phyloP scores from a whole-genome alignment of 768 basidiomycete genomes.

The Rhizopogon vulgaris region DNA sequence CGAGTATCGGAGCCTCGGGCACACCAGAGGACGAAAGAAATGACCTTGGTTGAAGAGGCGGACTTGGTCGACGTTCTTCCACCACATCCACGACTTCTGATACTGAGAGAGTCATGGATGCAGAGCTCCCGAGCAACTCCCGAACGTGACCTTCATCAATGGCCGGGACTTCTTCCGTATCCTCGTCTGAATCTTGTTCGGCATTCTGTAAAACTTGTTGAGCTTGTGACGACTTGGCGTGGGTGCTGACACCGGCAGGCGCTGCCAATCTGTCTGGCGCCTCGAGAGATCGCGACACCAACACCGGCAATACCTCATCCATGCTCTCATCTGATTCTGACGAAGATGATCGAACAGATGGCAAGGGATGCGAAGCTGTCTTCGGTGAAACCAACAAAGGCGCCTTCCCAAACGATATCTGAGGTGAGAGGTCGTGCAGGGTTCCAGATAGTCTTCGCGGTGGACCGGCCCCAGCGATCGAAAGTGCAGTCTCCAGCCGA shows the following conservation, averaged over 20 bases:
- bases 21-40: slow-evolving; percentile 3
- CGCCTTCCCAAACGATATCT: slow-evolving; percentile 33
- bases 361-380: background rate
- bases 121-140: background rate
- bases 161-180: slow-evolving; percentile 33
- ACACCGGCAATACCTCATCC: background rate
- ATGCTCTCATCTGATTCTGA: background rate
- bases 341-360: background rate
- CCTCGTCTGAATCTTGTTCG: slow-evolving; percentile 25
- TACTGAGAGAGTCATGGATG: slow-evolving; percentile 3
- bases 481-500: slow-evolving; percentile 59
- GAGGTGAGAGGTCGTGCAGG: slow-evolving; percentile 8
- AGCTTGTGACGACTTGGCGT: background rate
- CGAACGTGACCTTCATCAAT: background rate
- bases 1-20: slow-evolving; percentile 1
- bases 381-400: slow-evolving; percentile 22
- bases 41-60: slow-evolving; percentile 1
- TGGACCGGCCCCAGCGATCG: slow-evolving; percentile 56
- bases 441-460: slow-evolving; percentile 15
- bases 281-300: background rate
- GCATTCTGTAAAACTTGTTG: background rate
- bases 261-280: slow-evolving; percentile 1
- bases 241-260: background rate
- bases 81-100: slow-evolving; percentile 11
- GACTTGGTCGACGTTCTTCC: background rate